These are phyloP conservation scores for Candida koratica DNA, from an alignment of 805 yeast species.

Conservation along the genomic window DNA sequence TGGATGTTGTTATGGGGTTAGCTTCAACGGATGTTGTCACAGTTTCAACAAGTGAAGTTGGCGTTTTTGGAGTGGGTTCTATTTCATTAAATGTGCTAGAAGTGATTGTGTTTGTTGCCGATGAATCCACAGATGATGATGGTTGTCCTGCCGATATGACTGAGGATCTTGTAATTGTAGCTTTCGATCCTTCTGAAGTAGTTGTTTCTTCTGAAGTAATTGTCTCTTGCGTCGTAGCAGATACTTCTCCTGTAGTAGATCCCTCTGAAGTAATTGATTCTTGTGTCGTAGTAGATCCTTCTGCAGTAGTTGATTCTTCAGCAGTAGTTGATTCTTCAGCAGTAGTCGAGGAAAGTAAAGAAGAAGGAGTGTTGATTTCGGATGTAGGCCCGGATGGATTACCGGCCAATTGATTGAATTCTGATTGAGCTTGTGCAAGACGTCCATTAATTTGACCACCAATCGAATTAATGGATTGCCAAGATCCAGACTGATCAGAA, in stretches of 20 bases:
- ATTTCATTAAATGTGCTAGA: constrained; percentile 1
- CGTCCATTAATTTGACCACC: constrained; percentile 65
- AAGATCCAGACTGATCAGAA: constrained; percentile 51
- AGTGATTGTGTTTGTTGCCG: neutral
- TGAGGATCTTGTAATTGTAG: too few relatives aligned
- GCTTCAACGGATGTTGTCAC: too few relatives aligned
- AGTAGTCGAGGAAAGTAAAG: neutral
- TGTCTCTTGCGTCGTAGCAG: too few relatives aligned
- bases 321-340: constrained; percentile 3
- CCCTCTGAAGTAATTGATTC: too few relatives aligned
- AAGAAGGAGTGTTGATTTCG: neutral
- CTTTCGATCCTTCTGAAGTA: too few relatives aligned
- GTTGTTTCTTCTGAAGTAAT: too few relatives aligned
- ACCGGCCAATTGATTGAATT: constrained; percentile 28
- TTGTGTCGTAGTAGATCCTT: too few relatives aligned
- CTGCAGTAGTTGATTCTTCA: neutral
- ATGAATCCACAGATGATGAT: neutral
- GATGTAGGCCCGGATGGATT: constrained; percentile 13
- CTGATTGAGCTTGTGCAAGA: constrained; percentile 36
- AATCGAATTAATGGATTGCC: constrained; percentile 55
- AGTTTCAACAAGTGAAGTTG: neutral
- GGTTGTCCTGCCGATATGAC: constrained; percentile 2
- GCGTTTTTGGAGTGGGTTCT: neutral
- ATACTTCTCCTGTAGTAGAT: too few relatives aligned
- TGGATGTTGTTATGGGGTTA: neutral